Percentiles rank a stretch among this genome's conserved stretches.
These are phyloP conservation scores for Peziza echinospora DNA, from an alignment of 495 filamentous ascomycete species.

Conservation along the genomic window DNA sequence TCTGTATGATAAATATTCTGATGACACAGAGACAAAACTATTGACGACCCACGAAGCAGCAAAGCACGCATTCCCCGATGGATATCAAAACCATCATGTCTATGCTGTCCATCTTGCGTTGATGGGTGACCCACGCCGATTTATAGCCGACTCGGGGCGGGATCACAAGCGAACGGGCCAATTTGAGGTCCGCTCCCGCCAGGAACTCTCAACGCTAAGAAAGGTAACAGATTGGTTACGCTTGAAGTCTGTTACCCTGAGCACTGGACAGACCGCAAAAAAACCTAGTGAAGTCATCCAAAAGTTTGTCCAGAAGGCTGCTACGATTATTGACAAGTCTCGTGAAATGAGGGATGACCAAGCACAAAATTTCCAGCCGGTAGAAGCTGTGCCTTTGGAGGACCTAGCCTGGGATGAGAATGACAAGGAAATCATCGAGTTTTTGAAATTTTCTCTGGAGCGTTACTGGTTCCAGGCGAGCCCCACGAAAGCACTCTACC, in stretches of 20 bases:
- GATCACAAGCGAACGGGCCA: constrained; percentile 11
- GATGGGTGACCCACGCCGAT: constrained; percentile 14
- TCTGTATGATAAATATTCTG: constrained; percentile 9
- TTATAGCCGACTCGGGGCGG: constrained; percentile 10
- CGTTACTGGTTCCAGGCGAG: constrained; percentile 27
- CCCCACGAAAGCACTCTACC: constrained; percentile 36
- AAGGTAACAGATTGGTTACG: constrained; percentile 9
- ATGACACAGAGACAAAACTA: constrained; percentile 1
- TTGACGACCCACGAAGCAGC: constrained; percentile 12
- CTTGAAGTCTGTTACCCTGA: neutral
- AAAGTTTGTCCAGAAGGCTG: constrained; percentile 43
- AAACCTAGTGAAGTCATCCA: constrained; percentile 17
- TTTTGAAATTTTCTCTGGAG: constrained; percentile 46
- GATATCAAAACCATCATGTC: constrained; percentile 4
- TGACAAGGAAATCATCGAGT: constrained; percentile 42
- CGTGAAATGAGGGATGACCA: constrained; percentile 34
- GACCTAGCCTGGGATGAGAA: constrained; percentile 24
- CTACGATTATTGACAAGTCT: constrained; percentile 40
- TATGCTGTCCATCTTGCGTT: constrained; percentile 17
- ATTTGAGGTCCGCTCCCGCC: constrained; percentile 11
- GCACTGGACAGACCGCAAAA: neutral
- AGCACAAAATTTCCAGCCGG: constrained; percentile 25
- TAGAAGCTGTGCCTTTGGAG: constrained; percentile 20
- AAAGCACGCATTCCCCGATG: constrained; percentile 10
- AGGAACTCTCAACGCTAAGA: constrained; percentile 13